Conservation (phyloP, 805 yeast species). For the Tetrapisispora fleetii region DNA sequence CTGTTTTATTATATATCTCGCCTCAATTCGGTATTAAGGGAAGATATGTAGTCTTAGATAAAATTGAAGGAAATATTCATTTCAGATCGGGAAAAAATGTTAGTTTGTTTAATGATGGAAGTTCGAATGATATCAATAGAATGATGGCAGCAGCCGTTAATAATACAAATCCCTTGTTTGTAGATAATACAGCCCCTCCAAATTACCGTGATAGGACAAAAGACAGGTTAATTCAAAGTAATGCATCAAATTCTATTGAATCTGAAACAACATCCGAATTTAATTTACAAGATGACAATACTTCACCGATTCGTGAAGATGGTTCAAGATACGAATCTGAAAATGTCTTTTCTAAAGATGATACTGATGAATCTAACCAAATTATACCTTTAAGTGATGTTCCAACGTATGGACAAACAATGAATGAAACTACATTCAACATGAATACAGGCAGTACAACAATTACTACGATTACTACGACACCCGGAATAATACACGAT, state of each 20-base stretch:
- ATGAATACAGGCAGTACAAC: not conserved
- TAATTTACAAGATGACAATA: not conserved
- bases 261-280: not conserved
- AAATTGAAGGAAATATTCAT: conserved; percentile 32
- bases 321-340: not conserved
- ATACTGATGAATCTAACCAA: not conserved
- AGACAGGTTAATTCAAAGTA: conserved; percentile 26
- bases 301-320: not conserved
- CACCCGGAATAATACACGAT: not conserved
- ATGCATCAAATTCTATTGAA: not conserved
- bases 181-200: conserved; percentile 11
- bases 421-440: conserved; percentile 1
- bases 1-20: conserved; percentile 57
- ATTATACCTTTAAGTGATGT: conserved; percentile 1
- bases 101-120: conserved; percentile 17
- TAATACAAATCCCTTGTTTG: conserved; percentile 5
- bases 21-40: conserved; percentile 62
- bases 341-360: not conserved
- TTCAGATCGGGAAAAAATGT: conserved; percentile 32
- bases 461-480: not conserved
- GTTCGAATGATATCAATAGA: not conserved
- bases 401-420: conserved; percentile 3
- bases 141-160: conserved; percentile 4
- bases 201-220: conserved; percentile 10
- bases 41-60: conserved; percentile 31